phyloP scores from a whole-genome alignment of 805 yeast genomes.

The Nakazawaea molendinolei region DNA sequence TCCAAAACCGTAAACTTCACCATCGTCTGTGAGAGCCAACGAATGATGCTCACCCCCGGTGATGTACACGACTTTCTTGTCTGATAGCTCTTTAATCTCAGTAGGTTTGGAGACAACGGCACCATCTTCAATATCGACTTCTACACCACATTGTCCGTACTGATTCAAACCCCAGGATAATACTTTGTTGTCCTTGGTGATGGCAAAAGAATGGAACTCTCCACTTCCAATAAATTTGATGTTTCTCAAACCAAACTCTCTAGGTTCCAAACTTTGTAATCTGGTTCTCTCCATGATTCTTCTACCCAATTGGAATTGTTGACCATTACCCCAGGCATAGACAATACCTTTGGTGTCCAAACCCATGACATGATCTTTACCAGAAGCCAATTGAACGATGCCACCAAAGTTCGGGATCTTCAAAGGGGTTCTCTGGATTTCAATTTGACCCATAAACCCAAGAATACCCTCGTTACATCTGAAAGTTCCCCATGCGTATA shows the following conservation, averaged over 20 bases:
- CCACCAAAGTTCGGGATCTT: conserved; percentile 55
- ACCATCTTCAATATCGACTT: conserved; percentile 77
- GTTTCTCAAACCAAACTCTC: conserved; percentile 75
- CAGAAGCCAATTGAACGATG: conserved; percentile 79
- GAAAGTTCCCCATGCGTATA: conserved; percentile 98
- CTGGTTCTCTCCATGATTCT: conserved; percentile 74
- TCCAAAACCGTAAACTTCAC: conserved; percentile 81
- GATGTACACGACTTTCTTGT: conserved; percentile 50
- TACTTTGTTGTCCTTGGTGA: conserved; percentile 64
- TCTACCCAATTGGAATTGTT: conserved; percentile 87
- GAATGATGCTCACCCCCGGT: conserved; percentile 97
- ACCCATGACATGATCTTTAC: conserved; percentile 88
- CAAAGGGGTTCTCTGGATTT: conserved; percentile 61
- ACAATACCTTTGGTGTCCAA: conserved; percentile 81
- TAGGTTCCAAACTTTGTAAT: conserved; percentile 67
- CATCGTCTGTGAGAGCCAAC: conserved; percentile 62
- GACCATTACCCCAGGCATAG: conserved; percentile 97
- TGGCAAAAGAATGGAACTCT: conserved; percentile 93
- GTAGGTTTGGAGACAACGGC: conserved; percentile 76
- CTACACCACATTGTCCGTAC: conserved; percentile 90
- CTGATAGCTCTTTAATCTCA: conserved; percentile 55
- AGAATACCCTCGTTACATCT: conserved; percentile 87
- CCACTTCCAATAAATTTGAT: conserved; percentile 84
- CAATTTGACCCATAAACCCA: conserved; percentile 65
- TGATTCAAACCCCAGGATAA: conserved; percentile 95